Base-by-base conservation (phyloP, 208 protist species). In the Leishmania aethiopica region DNA sequence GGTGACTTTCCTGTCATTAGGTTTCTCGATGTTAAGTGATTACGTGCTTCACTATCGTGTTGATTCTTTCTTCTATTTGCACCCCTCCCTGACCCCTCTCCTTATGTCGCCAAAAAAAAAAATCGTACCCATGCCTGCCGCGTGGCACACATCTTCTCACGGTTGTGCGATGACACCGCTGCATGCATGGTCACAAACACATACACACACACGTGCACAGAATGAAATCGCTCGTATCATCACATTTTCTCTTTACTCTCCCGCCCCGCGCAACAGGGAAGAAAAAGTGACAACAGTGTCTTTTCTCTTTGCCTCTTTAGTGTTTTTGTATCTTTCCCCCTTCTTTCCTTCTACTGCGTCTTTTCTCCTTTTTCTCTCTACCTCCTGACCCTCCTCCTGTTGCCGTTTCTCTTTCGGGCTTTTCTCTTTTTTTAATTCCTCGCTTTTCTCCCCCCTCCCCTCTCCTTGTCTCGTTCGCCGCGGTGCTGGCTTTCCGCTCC, bases 141-240 rank as follows among this genome's bases (percentile, higher is more conserved):
- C 28, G 47, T 51, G 35, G 45, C 35, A 49, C 40, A 13, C 35
- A 45, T 19, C 40, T 25, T 11, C 40, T 73, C 67, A 37, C 17
- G 42, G 13, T 25, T 69, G 62, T 69, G 62, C 32, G 15, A 69
- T 69, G 62, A n/a, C 25, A 49, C 40, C 6, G 42, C 67, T 32
- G 51, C 2, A 10, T 55, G 47, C 70, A 53, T 51, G 28, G 28
- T 8, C 22, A 55, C 5, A 10, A 28, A 10, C 45, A 3, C 19
- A 28, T 10, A 49, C 37, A 17, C 67, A 72, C 28, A 5, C 10
- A 74, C 70, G 8, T 40, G 45, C 28, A 10, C 73, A 77, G 73
- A 59, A 77, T 42, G 49, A 37, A 60, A 47, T 77, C 53, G 25
- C 32, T 78, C 73, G 22, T 28, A 62, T 77, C 75, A 78, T 78